phyloP scores from a whole-genome alignment of 1,139 yeast genomes.

The Hyphopichia wangnamkhiaoensis region DNA sequence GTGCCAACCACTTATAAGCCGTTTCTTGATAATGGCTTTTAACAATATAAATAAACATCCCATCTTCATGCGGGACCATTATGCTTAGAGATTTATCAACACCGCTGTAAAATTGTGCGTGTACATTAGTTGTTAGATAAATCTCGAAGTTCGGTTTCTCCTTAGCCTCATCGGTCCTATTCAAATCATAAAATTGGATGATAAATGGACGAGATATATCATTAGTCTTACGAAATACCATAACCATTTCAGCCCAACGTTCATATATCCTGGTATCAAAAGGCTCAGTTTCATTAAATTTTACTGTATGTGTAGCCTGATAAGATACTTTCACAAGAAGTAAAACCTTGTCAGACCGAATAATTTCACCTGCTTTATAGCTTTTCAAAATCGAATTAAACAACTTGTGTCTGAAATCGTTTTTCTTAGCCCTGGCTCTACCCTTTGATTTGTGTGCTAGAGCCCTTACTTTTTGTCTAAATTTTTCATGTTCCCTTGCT shows the following conservation, averaged over 20 bases:
- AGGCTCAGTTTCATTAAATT: slow-evolving; percentile 45
- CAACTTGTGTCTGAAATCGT: slow-evolving; percentile 20
- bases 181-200: slow-evolving; percentile 60
- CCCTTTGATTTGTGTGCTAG: slow-evolving; percentile 28
- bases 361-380: slow-evolving; percentile 57
- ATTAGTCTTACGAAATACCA: slow-evolving; percentile 64
- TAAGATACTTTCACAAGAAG: slow-evolving; percentile 52
- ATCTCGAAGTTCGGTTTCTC: slow-evolving; percentile 27
- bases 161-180: slow-evolving; percentile 29
- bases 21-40: slow-evolving; percentile 53
- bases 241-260: slow-evolving; percentile 74
- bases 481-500: slow-evolving; percentile 22
- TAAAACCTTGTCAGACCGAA: slow-evolving; percentile 66
- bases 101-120: slow-evolving; percentile 58
- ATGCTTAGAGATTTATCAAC: slow-evolving; percentile 70
- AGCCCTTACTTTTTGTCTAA: slow-evolving; percentile 21
- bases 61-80: slow-evolving; percentile 32
- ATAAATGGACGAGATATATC: slow-evolving; percentile 48
- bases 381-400: slow-evolving; percentile 22
- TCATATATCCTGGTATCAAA: slow-evolving; percentile 60
- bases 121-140: slow-evolving; percentile 19
- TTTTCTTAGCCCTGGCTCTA: slow-evolving; percentile 18
- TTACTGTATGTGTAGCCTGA: slow-evolving; percentile 11
- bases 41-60: slow-evolving; percentile 49
- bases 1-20: slow-evolving; percentile 63